Evolutionary conservation across 257 asterid genomes (phyloP).

Genomic region (Nicotiana tabacum): DNA sequence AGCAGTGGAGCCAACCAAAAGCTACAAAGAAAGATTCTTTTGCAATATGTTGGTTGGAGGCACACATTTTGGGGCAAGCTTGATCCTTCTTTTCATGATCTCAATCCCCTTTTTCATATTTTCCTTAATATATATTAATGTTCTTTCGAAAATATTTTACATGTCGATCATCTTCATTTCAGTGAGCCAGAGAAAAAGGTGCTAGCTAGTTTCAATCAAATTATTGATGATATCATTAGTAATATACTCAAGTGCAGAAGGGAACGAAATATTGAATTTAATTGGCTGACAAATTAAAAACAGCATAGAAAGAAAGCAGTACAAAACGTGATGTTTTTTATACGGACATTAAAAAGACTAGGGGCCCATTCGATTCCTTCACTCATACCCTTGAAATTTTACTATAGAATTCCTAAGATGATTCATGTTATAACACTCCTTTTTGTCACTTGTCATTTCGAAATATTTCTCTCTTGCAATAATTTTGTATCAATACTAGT

Average conservation of each 20-base stretch:
- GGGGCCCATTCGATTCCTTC: neutral
- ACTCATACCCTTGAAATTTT: neutral
- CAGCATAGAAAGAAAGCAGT: neutral
- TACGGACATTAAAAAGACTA: neutral
- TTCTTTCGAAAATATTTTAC: neutral
- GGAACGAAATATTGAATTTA: neutral
- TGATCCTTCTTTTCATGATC: slow-evolving; percentile 21
- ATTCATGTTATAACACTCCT: neutral
- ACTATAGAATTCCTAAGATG: neutral
- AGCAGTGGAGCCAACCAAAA: slow-evolving; percentile 60
- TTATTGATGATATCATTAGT: neutral
- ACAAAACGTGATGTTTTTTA: slow-evolving; percentile 5
- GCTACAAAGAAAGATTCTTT: slow-evolving; percentile 50
- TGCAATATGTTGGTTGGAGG: slow-evolving; percentile 83
- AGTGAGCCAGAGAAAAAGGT: neutral
- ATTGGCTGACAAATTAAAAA: neutral
- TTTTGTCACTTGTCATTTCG: neutral
- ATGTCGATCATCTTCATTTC: neutral
- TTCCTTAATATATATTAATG: neutral
- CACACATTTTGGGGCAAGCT: slow-evolving; percentile 41
- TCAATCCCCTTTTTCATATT: neutral
- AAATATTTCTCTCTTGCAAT: neutral
- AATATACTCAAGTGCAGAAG: neutral
- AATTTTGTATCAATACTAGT: neutral
- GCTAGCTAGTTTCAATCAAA: neutral